Evolutionary conservation across 139 green algal species (phyloP).

Genomic region (Chlorella ohadii): DNA sequence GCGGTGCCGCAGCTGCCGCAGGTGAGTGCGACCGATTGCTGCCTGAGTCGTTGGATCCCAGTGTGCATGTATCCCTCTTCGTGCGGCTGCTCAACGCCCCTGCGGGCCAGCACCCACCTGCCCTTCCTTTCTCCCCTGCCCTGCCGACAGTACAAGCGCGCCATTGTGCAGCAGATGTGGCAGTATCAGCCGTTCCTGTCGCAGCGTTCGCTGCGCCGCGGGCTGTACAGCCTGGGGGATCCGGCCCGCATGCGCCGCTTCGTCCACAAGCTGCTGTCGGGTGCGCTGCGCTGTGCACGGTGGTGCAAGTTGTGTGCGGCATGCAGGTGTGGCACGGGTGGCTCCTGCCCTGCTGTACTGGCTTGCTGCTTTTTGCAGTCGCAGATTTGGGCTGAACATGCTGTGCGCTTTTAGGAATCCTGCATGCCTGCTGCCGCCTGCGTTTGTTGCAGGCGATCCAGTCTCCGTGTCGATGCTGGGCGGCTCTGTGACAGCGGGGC

Average conservation of each 20-base stretch:
- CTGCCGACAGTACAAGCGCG: not conserved
- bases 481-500: not conserved
- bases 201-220: not conserved
- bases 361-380: no score
- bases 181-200: not conserved
- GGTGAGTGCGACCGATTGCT: no score
- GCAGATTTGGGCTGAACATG: no score
- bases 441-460: not conserved
- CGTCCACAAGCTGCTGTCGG: conserved; percentile 14
- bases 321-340: no score
- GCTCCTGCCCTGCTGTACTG: no score
- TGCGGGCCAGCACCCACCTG: no score
- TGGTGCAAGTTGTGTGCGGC: no score
- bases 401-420: not conserved
- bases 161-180: not conserved
- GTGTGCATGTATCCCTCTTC: no score
- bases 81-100: no score
- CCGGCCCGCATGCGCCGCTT: conserved; percentile 3
- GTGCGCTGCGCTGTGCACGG: no score
- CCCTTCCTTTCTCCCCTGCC: not conserved
- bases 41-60: no score
- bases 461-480: not conserved
- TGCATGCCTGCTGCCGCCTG: not conserved
- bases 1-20: not conserved
- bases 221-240: not conserved